Conservation (phyloP, 768 basidiomycete genomes). For the Dentipellis fragilis region DNA sequence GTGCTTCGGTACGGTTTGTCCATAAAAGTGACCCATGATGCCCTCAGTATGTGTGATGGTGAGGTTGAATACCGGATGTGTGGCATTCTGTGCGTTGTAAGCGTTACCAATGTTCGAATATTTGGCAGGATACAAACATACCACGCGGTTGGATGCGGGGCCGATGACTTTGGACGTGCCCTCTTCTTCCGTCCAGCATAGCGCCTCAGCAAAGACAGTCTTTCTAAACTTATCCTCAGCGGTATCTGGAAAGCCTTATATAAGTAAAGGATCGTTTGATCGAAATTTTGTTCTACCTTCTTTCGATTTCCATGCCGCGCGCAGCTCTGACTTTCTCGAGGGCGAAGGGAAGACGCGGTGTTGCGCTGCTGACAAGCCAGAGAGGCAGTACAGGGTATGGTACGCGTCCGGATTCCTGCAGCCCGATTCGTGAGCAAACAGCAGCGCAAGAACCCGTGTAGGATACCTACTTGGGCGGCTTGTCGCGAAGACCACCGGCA, state of each 20-base stretch:
- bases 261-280: conserved; percentile 2
- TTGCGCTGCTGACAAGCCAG: conserved; percentile 84
- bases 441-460: background rate
- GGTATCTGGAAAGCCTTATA: conserved; percentile 19
- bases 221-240: conserved; percentile 25
- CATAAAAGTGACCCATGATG: conserved; percentile 68
- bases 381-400: conserved; percentile 88
- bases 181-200: conserved; percentile 63
- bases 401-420: conserved; percentile 86
- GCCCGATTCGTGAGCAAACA: background rate
- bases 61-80: conserved; percentile 71
- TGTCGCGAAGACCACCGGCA: conserved; percentile 84
- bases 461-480: conserved; percentile 76
- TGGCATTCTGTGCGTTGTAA: conserved; percentile 50
- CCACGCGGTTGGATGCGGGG: conserved; percentile 50
- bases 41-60: conserved; percentile 56
- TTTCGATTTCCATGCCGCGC: conserved; percentile 27
- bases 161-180: conserved; percentile 48
- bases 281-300: conserved; percentile 3
- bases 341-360: conserved; percentile 54
- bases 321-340: conserved; percentile 24
- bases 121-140: conserved; percentile 22
- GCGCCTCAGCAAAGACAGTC: conserved; percentile 40
- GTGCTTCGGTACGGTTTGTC: conserved; percentile 35
- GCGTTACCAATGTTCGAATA: background rate